A percentile compares a stretch with the other conserved stretches of the same genome.
Evolutionary conservation across 73 alveolate genomes (phyloP).

Genomic region (Paramecium sexaurelia): DNA sequence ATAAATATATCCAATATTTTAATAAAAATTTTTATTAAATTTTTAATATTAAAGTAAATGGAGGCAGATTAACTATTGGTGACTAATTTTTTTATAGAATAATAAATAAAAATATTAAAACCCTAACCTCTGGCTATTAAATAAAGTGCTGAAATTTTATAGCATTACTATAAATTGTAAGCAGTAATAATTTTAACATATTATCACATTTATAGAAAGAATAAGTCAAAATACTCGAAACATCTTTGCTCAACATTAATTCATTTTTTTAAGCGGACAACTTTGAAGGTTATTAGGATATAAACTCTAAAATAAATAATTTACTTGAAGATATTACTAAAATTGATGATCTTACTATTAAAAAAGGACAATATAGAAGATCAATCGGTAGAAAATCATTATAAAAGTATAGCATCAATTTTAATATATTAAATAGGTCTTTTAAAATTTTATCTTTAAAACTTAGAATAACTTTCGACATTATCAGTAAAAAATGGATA

Average conservation of each 20-base stretch:
- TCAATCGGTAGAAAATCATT: not conserved
- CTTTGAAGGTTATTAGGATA: not conserved
- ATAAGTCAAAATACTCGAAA: not conserved
- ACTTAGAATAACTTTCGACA: not conserved
- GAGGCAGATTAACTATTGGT: not conserved
- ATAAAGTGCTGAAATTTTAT: not conserved
- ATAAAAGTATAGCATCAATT: not conserved
- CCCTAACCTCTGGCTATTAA: not conserved
- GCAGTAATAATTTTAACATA: not conserved
- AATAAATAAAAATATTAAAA: conserved; percentile 4
- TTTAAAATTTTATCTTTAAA: not conserved
- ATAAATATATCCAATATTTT: conserved; percentile 18
- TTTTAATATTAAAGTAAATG: not conserved
- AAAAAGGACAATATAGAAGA: not conserved
- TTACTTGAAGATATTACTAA: conserved; percentile 5
- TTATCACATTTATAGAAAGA: not conserved
- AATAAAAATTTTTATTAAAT: not conserved
- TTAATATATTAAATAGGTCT: not conserved
- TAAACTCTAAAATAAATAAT: not conserved
- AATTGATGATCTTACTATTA: not conserved
- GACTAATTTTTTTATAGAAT: conserved; percentile 14
- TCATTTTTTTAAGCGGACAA: not conserved
- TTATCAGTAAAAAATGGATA: not conserved
- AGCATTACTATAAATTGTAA: not conserved
- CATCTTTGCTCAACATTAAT: not conserved